Percentiles rank a stretch among this genome's conserved stretches.
Evolutionary conservation across 306 rosid genomes (phyloP).

Genomic region (Vigna angularis): DNA sequence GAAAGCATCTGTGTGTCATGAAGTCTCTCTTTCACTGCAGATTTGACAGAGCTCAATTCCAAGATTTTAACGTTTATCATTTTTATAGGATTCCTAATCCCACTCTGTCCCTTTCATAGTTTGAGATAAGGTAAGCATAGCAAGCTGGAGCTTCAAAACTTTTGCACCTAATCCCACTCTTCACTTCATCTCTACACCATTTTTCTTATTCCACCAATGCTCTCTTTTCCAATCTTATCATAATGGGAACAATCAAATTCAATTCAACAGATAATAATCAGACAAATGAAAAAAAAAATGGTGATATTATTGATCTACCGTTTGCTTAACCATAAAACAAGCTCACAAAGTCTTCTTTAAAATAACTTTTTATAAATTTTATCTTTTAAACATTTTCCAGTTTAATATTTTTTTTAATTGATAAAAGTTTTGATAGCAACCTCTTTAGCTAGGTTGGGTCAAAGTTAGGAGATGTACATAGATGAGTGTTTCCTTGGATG

Average conservation of each 20-base stretch:
- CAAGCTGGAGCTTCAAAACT: slow-evolving; percentile 35
- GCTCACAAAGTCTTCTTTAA: too few relatives aligned
- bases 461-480: too few relatives aligned
- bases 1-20: neutral
- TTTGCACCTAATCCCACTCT: slow-evolving; percentile 54
- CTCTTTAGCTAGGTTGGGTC: too few relatives aligned
- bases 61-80: slow-evolving; percentile 35
- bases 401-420: too few relatives aligned
- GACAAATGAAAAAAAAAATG: too few relatives aligned
- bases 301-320: neutral
- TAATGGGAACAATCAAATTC: too few relatives aligned
- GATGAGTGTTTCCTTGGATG: too few relatives aligned
- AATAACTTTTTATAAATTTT: too few relatives aligned
- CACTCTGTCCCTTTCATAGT: slow-evolving; percentile 41
- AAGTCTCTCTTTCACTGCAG: neutral
- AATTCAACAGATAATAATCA: neutral
- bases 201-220: slow-evolving; percentile 23
- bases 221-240: too few relatives aligned
- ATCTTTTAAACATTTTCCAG: too few relatives aligned
- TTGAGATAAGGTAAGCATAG: slow-evolving; percentile 45
- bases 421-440: too few relatives aligned
- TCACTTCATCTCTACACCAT: slow-evolving; percentile 43
- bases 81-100: slow-evolving; percentile 47
- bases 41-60: slow-evolving; percentile 32
- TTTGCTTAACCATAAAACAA: neutral